Evolutionary conservation across 805 yeast genomes (phyloP).

Genomic region (Kluyveromyces aestuarii): DNA sequence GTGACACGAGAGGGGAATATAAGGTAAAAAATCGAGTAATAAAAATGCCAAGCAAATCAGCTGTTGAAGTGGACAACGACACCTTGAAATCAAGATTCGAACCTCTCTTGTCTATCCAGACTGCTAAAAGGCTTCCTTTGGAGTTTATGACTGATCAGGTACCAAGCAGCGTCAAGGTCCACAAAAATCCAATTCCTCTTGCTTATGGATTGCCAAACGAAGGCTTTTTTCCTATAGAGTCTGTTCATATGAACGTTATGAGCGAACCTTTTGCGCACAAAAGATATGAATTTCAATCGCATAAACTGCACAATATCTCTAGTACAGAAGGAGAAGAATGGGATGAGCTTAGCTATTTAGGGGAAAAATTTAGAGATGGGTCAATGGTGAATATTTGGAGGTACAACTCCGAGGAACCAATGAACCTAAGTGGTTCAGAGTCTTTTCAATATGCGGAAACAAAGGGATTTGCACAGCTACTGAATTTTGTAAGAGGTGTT

Average conservation of each 20-base stretch:
- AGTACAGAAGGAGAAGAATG: not conserved
- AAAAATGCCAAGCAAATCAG: not conserved
- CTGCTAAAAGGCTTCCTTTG: not conserved
- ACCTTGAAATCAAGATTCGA: not conserved
- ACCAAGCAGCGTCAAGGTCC: slow-evolving; percentile 21
- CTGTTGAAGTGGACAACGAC: not conserved
- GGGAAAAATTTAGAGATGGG: slow-evolving; percentile 14
- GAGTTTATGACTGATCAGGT: not conserved
- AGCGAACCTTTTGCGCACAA: slow-evolving; percentile 37
- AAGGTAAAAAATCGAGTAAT: not conserved
- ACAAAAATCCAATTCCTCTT: slow-evolving; percentile 41
- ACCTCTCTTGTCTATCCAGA: not conserved
- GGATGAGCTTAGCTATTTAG: slow-evolving; percentile 4
- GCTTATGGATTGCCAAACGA: slow-evolving; percentile 53
- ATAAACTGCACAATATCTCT: not conserved
- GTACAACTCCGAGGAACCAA: slow-evolving; percentile 10
- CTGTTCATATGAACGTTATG: slow-evolving; percentile 38
- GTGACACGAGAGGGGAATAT: too few relatives aligned
- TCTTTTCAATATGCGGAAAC: slow-evolving; percentile 41
- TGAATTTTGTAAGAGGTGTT: slow-evolving; percentile 35
- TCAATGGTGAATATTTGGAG: slow-evolving; percentile 11
- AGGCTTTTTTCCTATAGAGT: slow-evolving; percentile 50
- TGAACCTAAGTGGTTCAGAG: slow-evolving; percentile 27
- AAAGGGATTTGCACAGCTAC: slow-evolving; percentile 35
- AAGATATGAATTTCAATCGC: slow-evolving; percentile 2